Conservation (phyloP, 495 filamentous ascomycete genomes). For the Astrothelium macrocarpum region DNA sequence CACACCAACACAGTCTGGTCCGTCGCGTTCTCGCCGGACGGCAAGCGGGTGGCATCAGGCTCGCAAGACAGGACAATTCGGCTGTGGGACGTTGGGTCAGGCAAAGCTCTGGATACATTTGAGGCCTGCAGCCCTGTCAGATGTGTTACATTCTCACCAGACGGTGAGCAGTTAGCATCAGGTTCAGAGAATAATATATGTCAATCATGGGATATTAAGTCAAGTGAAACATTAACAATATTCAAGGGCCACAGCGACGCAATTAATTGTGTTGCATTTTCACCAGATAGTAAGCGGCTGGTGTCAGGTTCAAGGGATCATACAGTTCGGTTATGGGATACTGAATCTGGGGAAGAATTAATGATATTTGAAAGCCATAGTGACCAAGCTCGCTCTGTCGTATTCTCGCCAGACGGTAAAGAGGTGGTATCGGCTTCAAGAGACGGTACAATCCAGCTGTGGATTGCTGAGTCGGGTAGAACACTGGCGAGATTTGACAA, state of each 20-base stretch:
- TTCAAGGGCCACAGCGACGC: not conserved
- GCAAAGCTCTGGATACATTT: not conserved
- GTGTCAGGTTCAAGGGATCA: not conserved
- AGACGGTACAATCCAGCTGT: not conserved
- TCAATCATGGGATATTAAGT: not conserved
- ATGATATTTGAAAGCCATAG: not conserved
- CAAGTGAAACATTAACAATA: not conserved
- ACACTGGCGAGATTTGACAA: too few relatives aligned
- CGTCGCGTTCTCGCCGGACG: not conserved
- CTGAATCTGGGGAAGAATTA: not conserved
- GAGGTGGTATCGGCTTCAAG: not conserved
- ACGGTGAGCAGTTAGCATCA: not conserved
- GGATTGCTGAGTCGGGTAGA: not conserved
- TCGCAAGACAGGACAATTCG: not conserved
- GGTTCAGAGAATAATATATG: not conserved
- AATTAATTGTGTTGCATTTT: not conserved
- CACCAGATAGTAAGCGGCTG: not conserved
- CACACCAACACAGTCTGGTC: not conserved
- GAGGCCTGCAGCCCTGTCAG: not conserved
- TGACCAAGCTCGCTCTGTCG: not conserved
- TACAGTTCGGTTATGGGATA: not conserved
- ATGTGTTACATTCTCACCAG: not conserved
- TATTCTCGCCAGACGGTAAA: constrained; percentile 3
- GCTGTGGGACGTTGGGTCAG: constrained; percentile 11
- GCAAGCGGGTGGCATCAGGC: constrained; percentile 4